Percentiles rank a stretch among this genome's conserved stretches.
phyloP scores from a whole-genome alignment of 441 rosid genomes.

The Arabidopsis lyrata region DNA sequence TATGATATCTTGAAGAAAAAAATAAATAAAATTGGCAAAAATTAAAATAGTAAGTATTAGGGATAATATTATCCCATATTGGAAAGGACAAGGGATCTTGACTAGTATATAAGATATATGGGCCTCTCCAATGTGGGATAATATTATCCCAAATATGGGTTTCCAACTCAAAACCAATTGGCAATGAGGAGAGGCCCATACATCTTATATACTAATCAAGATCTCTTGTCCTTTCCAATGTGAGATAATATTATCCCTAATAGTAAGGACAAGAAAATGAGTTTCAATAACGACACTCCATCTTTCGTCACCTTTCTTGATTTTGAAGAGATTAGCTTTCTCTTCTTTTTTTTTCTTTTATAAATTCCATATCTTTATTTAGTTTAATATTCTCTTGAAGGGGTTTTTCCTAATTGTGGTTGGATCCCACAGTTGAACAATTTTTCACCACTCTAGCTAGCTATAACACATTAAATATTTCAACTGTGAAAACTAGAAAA shows the following conservation, averaged over 20 bases:
- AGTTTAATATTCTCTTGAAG: conserved; percentile 10
- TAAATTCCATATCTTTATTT: not conserved
- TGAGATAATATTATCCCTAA: too few relatives aligned
- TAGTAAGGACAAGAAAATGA: conserved; percentile 12
- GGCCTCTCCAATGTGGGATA: too few relatives aligned
- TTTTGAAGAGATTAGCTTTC: conserved; percentile 35
- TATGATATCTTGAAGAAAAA: conserved; percentile 19
- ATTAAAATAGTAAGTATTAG: not conserved
- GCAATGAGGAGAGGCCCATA: too few relatives aligned
- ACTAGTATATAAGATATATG: too few relatives aligned
- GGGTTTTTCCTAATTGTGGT: not conserved
- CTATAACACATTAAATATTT: conserved; percentile 17
- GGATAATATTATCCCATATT: too few relatives aligned
- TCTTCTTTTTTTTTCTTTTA: not conserved
- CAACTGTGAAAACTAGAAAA: conserved; percentile 29
- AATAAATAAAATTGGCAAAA: not conserved
- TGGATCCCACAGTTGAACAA: not conserved
- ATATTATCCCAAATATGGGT: too few relatives aligned
- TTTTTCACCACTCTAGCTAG: conserved; percentile 9
- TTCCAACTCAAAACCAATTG: too few relatives aligned
- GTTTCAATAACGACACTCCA: conserved; percentile 45
- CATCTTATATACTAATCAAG: too few relatives aligned
- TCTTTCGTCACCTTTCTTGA: conserved; percentile 41
- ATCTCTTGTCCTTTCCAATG: too few relatives aligned
- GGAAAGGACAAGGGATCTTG: too few relatives aligned